These are phyloP conservation scores for Scheffersomyces stambukii DNA, from an alignment of 1,139 yeast genomes.

Conservation along the genomic window DNA sequence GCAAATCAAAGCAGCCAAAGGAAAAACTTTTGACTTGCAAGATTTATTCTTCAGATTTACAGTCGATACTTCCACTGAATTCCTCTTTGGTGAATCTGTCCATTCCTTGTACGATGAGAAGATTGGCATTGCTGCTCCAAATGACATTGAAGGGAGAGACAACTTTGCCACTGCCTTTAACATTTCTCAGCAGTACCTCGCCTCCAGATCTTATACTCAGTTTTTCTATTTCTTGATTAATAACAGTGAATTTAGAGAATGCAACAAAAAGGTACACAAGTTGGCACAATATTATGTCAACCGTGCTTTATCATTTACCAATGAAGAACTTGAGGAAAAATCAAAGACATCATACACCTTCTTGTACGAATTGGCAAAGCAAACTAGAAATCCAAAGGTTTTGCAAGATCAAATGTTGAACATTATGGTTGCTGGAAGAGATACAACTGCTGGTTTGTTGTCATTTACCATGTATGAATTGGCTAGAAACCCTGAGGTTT, in stretches of 20 bases:
- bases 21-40: conserved; percentile 30
- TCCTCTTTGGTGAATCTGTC: conserved; percentile 54
- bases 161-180: conserved; percentile 27
- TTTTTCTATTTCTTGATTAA: conserved; percentile 25
- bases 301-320: conserved; percentile 23
- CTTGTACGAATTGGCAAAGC: conserved; percentile 43
- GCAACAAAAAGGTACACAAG: conserved; percentile 27
- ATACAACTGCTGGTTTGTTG: conserved; percentile 46
- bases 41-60: conserved; percentile 43
- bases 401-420: conserved; percentile 45
- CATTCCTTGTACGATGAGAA: conserved; percentile 32
- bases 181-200: conserved; percentile 23
- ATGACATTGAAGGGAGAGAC: conserved; percentile 14
- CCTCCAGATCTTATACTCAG: conserved; percentile 25
- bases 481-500: conserved; percentile 36
- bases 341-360: conserved; percentile 39
- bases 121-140: conserved; percentile 17
- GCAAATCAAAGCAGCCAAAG: conserved; percentile 20
- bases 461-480: conserved; percentile 40
- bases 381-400: conserved; percentile 39
- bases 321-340: conserved; percentile 33
- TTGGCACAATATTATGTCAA: conserved; percentile 33
- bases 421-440: conserved; percentile 46
- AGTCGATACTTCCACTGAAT: conserved; percentile 57
- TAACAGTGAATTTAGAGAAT: conserved; percentile 26